phyloP scores from a whole-genome alignment of 2,329 filamentous ascomycete genomes.

The Colletotrichum sojae region DNA sequence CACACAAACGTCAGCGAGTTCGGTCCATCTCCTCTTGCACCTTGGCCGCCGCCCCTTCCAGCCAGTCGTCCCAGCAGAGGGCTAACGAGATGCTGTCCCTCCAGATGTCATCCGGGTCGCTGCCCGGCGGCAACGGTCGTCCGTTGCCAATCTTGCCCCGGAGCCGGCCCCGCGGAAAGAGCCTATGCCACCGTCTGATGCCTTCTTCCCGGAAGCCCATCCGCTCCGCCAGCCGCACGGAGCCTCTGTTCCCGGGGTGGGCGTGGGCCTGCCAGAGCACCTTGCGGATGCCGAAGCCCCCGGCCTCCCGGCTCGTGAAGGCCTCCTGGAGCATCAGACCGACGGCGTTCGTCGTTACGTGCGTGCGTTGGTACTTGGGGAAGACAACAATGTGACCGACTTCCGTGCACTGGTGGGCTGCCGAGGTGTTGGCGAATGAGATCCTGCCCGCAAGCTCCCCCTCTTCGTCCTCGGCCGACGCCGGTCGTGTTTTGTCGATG shows the following conservation, averaged over 20 bases:
- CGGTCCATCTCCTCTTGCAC: constrained; percentile 42
- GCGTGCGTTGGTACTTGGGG: constrained; percentile 51
- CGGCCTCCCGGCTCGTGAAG: constrained; percentile 35
- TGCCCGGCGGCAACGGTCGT: constrained; percentile 41
- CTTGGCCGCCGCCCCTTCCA: constrained; percentile 39
- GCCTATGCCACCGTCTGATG: constrained; percentile 49
- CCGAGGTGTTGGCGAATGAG: constrained; percentile 45
- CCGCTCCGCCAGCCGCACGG: constrained; percentile 48
- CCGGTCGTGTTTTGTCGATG: constrained; percentile 47
- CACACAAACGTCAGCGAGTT: background rate
- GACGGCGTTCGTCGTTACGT: constrained; percentile 52
- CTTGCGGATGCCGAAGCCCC: constrained; percentile 46
- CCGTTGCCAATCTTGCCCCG: constrained; percentile 46
- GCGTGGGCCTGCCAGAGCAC: constrained; percentile 52
- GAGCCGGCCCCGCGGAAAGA: constrained; percentile 44
- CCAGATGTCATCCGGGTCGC: constrained; percentile 45
- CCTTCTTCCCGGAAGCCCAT: constrained; percentile 53
- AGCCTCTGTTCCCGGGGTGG: constrained; percentile 45
- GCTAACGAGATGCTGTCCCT: constrained; percentile 46
- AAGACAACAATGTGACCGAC: constrained; percentile 54
- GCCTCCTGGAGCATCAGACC: constrained; percentile 52
- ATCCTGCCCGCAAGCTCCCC: constrained; percentile 49
- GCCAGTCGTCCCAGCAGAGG: constrained; percentile 51
- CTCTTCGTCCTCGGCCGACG: constrained; percentile 45
- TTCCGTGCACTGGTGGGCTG: constrained; percentile 44